phyloP scores from a whole-genome alignment of 139 green algal genomes.

The Micractinium conductrix region DNA sequence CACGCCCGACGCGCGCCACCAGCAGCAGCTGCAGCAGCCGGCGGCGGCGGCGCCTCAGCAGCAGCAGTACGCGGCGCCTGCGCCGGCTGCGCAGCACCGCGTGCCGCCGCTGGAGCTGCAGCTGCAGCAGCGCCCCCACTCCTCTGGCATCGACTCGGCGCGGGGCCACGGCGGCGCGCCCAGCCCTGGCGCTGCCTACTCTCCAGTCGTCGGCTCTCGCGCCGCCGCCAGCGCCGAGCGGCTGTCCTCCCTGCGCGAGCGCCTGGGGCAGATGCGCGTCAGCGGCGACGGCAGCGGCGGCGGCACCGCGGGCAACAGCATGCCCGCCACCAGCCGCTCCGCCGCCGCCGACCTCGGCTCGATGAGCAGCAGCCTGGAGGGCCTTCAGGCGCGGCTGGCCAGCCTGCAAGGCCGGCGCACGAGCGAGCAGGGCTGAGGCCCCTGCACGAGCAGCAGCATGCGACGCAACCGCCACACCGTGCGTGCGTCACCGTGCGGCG shows the following conservation, averaged over 20 bases:
- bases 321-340: slow-evolving; percentile 12
- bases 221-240: neutral
- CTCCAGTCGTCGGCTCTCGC: neutral
- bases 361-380: slow-evolving; percentile 28
- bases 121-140: neutral
- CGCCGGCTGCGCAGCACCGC: neutral
- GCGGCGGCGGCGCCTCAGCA: neutral
- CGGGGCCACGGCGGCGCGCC: neutral
- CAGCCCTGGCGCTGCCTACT: neutral
- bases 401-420: slow-evolving; percentile 2
- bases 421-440: neutral
- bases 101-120: slow-evolving; percentile 25
- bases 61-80: neutral
- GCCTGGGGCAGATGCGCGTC: slow-evolving; percentile 8
- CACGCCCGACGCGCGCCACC: no score
- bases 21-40: neutral
- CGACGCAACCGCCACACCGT: no score
- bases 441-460: no score
- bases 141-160: neutral
- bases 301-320: neutral
- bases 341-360: neutral
- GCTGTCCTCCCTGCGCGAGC: slow-evolving; percentile 9
- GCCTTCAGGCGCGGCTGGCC: no score
- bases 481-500: no score
- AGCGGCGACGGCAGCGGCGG: slow-evolving; percentile 4